Evolutionary conservation across 2,329 filamentous ascomycete genomes (phyloP), one percentile per base, ranked within the genome.

Genomic region (Tolypocladium guangdongense): DNA sequence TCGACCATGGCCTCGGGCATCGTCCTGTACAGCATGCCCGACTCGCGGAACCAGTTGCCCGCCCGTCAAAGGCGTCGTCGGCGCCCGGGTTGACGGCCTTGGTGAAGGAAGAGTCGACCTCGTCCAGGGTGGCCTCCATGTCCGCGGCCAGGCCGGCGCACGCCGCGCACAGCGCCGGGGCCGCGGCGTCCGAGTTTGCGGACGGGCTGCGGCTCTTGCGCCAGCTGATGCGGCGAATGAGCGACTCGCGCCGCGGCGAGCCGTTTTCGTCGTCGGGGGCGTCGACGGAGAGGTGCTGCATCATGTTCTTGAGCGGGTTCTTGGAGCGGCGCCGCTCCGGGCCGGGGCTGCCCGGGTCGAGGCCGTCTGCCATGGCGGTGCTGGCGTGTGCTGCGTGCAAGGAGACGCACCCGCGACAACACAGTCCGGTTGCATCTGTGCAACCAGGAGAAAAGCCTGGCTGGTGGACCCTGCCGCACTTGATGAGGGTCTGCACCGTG

Each of bases 281-380:
- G 33, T 69, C 67, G 50, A 69, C 67, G 35, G 67, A 68, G 49
- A 69, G 65, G 54, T 69, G 67, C 55, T 68, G 66, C 62, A 69
- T 69, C 65, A 69, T 69, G 54, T 63, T 68, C 50, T 61, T 64
- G 48, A 69, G 59, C 50, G 66, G 66, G 55, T 69, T 69, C 59
- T 62, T 65, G 49, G 66, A 69, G 27, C 67, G 60, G 37, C 66
- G 64, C 38, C 65, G 64, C 59, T 65, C 62, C 2, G 62, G 62
- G 41, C 56, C 55, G 41, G 61, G 60, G 50, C 58, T 57, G 20
- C 59, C 49, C 20, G 58, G 63, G 20, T 63, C 63, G 53, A 67
- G 56, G 24, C 54, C 62, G 47, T 67, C 64, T 20, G 65, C 58
- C 66, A 68, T 68, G 53, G 30, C 52, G 56, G 37, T 30, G 24